Conservation (phyloP, 805 yeast genomes). For the Teunomyces cretensis region DNA sequence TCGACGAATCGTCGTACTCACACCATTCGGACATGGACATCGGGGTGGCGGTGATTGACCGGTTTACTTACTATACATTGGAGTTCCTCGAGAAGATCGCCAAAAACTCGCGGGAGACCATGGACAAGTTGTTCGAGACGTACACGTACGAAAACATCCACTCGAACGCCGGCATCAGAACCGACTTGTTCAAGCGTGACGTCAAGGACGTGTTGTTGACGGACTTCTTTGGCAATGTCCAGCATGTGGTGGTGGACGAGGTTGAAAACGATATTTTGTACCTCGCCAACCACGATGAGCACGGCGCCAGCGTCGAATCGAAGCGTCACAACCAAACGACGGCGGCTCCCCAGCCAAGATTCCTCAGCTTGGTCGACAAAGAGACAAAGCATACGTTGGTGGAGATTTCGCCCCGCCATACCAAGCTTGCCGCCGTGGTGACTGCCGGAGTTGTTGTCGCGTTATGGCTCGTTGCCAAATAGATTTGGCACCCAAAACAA, state of each 20-base stretch:
- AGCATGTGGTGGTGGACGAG: constrained; percentile 64
- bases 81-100: constrained; percentile 84
- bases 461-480: constrained; percentile 22
- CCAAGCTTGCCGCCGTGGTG: constrained; percentile 13
- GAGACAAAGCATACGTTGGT: constrained; percentile 1
- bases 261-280: constrained; percentile 49
- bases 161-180: constrained; percentile 89
- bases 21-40: constrained; percentile 94
- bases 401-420: background rate
- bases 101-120: constrained; percentile 68
- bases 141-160: constrained; percentile 85
- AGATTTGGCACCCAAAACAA: background rate
- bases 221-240: constrained; percentile 93
- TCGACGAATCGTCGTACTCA: constrained; percentile 89
- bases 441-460: constrained; percentile 18
- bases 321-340: background rate
- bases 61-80: constrained; percentile 89
- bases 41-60: constrained; percentile 96
- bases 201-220: constrained; percentile 72
- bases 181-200: constrained; percentile 71
- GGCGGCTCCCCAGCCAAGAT: background rate
- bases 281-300: constrained; percentile 32
- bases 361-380: background rate
- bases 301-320: constrained; percentile 15
- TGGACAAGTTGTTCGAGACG: constrained; percentile 80